Evolutionary conservation across 768 basidiomycete genomes (phyloP).

Genomic region (Tylopilus vinaceipallidus): DNA sequence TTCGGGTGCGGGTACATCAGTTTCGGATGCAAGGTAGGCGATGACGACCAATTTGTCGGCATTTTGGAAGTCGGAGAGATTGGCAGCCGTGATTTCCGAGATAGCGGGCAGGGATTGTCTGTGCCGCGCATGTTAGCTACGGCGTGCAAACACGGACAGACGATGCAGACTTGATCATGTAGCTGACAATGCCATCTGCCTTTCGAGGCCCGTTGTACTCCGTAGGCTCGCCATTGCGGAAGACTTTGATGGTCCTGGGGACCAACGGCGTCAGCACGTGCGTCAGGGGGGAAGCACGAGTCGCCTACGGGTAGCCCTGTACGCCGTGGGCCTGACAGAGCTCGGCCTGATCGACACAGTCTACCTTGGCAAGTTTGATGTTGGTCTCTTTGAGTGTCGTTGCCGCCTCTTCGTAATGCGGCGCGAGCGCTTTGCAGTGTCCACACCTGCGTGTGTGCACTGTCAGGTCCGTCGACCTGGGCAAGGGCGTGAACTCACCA

Average conservation of each 20-base stretch:
- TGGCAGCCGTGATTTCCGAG: slow-evolving; percentile 70
- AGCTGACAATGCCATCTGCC: slow-evolving; percentile 92
- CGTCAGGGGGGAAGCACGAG: too few relatives aligned
- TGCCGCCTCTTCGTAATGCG: slow-evolving; percentile 92
- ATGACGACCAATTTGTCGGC: slow-evolving; percentile 90
- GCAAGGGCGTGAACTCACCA: slow-evolving; percentile 45
- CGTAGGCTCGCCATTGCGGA: slow-evolving; percentile 73
- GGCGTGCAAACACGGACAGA: background rate
- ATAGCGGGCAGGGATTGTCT: slow-evolving; percentile 95
- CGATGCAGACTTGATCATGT: slow-evolving; percentile 86
- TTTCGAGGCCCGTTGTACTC: slow-evolving; percentile 91
- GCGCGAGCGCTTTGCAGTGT: slow-evolving; percentile 94
- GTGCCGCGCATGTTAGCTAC: slow-evolving; percentile 11
- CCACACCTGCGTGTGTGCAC: slow-evolving; percentile 65
- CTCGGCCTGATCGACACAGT: slow-evolving; percentile 93
- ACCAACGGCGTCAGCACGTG: too few relatives aligned
- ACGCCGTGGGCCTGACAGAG: slow-evolving; percentile 87
- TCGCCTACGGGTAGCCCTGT: slow-evolving; percentile 88
- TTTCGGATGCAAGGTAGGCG: slow-evolving; percentile 75
- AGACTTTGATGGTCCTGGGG: slow-evolving; percentile 80
- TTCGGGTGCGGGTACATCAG: slow-evolving; percentile 65
- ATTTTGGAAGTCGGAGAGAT: slow-evolving; percentile 80
- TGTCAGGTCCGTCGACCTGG: background rate
- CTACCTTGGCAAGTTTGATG: slow-evolving; percentile 93
- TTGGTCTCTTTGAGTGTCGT: slow-evolving; percentile 86